These are phyloP conservation scores for Pyrenophora graminea DNA, from an alignment of 2,329 filamentous ascomycete genomes.

Conservation along the genomic window DNA sequence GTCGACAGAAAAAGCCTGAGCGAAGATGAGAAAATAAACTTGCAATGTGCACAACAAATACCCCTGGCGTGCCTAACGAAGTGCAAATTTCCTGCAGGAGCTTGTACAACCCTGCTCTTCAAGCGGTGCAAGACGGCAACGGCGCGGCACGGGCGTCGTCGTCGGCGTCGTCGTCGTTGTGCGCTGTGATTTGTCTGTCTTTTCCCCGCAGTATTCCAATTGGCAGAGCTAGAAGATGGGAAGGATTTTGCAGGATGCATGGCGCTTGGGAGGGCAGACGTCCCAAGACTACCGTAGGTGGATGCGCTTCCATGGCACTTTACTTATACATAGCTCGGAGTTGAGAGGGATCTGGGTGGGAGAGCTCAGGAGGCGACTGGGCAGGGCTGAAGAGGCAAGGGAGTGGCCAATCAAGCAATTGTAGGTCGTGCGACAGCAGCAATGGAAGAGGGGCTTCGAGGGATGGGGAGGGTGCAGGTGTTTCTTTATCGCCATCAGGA, in stretches of 20 bases:
- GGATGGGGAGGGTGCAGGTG: constrained; percentile 1
- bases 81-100: constrained; percentile 5
- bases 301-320: background rate
- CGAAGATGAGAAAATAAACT: background rate
- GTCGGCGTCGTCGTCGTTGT: background rate
- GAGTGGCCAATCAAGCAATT: constrained; percentile 8
- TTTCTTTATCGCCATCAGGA: background rate
- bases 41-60: background rate
- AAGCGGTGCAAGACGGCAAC: constrained; percentile 2
- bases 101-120: constrained; percentile 3
- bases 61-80: background rate
- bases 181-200: constrained; percentile 4
- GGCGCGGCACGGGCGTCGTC: constrained; percentile 9
- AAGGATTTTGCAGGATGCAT: constrained; percentile 8
- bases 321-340: background rate
- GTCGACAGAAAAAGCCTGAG: background rate
- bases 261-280: constrained; percentile 4
- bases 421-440: constrained; percentile 7
- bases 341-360: background rate
- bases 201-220: constrained; percentile 3
- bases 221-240: constrained; percentile 5
- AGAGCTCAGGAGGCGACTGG: constrained; percentile 5
- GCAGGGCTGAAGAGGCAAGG: background rate
- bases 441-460: background rate
- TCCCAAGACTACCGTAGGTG: background rate